Percentiles rank a stretch among this genome's conserved stretches.
phyloP scores from a whole-genome alignment of 2,329 filamentous ascomycete genomes.

The Fusarium decemcellulare region DNA sequence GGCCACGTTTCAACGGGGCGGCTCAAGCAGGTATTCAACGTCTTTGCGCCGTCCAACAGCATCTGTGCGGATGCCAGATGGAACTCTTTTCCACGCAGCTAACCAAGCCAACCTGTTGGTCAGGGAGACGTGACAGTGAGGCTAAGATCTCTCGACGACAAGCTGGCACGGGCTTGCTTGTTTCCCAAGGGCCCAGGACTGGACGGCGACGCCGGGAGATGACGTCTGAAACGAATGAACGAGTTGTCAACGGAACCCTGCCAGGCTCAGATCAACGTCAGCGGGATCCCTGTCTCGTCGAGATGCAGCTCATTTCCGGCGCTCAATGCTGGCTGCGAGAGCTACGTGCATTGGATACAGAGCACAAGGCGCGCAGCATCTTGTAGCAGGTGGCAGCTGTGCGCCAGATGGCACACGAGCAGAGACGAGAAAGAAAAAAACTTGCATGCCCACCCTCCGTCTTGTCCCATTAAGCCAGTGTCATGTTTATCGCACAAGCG shows the following conservation, averaged over 20 bases:
- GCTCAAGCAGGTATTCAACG: background rate
- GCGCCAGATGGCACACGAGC: too few species aligned
- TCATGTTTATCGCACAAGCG: constrained; percentile 11
- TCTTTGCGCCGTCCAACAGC: background rate
- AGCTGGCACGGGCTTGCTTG: constrained; percentile 7
- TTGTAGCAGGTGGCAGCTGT: too few species aligned
- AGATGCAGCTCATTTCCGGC: constrained; percentile 47
- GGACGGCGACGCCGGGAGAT: constrained; percentile 43
- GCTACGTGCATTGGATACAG: too few species aligned
- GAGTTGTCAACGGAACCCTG: constrained; percentile 35
- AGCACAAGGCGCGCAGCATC: constrained; percentile 8
- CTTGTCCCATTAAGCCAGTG: background rate
- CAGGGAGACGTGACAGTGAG: background rate
- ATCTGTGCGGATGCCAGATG: background rate
- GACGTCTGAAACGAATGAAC: constrained; percentile 46
- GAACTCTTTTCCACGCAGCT: background rate
- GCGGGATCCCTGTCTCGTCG: constrained; percentile 43
- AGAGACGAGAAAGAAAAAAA: too few species aligned
- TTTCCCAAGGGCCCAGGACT: constrained; percentile 12
- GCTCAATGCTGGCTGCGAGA: constrained; percentile 39
- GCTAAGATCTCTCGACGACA: background rate
- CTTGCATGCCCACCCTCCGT: background rate
- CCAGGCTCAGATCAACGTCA: constrained; percentile 48
- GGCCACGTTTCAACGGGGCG: constrained; percentile 4
- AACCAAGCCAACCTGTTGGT: background rate